Base-by-base conservation (phyloP, 1,139 yeast species). In the Ogataea hybrid region DNA sequence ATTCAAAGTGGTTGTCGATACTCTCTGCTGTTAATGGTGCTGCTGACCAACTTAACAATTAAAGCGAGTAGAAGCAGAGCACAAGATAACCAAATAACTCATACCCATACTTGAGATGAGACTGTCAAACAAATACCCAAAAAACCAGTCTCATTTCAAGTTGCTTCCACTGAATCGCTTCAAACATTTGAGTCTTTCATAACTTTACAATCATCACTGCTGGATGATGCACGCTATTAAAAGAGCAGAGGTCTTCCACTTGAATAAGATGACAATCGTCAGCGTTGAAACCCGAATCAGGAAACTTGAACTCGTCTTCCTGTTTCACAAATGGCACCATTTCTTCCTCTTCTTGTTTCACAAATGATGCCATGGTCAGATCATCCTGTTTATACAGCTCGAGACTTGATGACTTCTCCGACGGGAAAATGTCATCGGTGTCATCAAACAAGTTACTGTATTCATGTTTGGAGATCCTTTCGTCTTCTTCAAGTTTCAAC, bases 181-280 rank as follows among this genome's bases (percentile, higher is more conserved):
- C 39, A 28, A 30, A 10, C 21, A 14, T 14, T 20, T 25, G 25
- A 39, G 44, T 39, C 42, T 42, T 38, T 41, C 17, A 35, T 35
- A 41, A 41, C 31, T 45, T 41, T 38, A 39, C 46, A 23, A 57
- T 52, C 65, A 56, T 58, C 64, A 53, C 67, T 62, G 67, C 63
- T 58, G 62, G 61, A 58, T 59, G 65, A 63, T 62, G 67, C 67
- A 62, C 64, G 56, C 59, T 54, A 57, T 62, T 61, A 59, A 54
- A 58, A 50, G 56, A 52, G 47, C 59, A 51, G 52, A 56, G 58
- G 52, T 53, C 54, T 37, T 55, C 52, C 49, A 53, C 47, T 35
- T 48, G 42, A 33, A 42, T 44, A 20, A 50, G 40, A 33, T 46
- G 46, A 42, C 42, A 44, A 22, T 46, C 48, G 32, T 40, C 47